A percentile compares a stretch with the other conserved stretches of the same genome.
These are phyloP conservation scores for Trametes punicea DNA, from an alignment of 768 basidiomycete species.

Conservation along the genomic window DNA sequence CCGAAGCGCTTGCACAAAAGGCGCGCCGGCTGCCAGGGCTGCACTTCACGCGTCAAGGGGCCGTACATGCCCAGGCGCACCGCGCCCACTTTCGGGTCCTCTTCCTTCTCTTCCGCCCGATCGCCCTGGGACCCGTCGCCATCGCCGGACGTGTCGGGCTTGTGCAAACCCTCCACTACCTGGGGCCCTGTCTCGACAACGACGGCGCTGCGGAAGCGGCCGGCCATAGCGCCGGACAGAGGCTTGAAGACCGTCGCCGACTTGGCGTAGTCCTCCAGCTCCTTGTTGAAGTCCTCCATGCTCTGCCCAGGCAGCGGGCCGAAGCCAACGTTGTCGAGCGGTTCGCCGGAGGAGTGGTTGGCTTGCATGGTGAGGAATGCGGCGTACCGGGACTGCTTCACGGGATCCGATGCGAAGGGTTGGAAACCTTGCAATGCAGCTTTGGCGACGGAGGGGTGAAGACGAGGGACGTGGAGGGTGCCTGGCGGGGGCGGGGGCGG, in stretches of 20 bases:
- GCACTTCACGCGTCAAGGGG: slow-evolving; percentile 71
- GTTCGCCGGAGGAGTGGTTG: slow-evolving; percentile 46
- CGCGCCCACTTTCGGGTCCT: slow-evolving; percentile 77
- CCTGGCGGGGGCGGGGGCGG: slow-evolving; percentile 29
- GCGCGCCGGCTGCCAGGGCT: slow-evolving; percentile 75
- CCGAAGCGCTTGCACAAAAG: slow-evolving; percentile 93
- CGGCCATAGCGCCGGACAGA: slow-evolving; percentile 88
- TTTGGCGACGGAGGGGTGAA: slow-evolving; percentile 77
- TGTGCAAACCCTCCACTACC: slow-evolving; percentile 65
- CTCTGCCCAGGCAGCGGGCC: slow-evolving; percentile 57
- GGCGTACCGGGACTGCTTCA: slow-evolving; percentile 82
- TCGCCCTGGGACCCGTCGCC: slow-evolving; percentile 17
- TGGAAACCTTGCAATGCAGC: slow-evolving; percentile 88
- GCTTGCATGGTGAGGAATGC: slow-evolving; percentile 79
- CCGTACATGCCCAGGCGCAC: slow-evolving; percentile 91
- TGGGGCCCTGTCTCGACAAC: slow-evolving; percentile 65
- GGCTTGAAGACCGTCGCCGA: slow-evolving; percentile 90
- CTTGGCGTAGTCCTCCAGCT: slow-evolving; percentile 83
- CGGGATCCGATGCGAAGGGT: slow-evolving; percentile 74
- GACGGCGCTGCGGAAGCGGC: slow-evolving; percentile 83
- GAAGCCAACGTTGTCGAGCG: slow-evolving; percentile 41
- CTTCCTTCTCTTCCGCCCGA: slow-evolving; percentile 48
- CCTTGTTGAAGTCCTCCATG: slow-evolving; percentile 71
- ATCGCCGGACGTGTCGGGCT: slow-evolving; percentile 34
- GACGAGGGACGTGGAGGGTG: slow-evolving; percentile 36